Evolutionary conservation across 1,139 yeast genomes (phyloP).

Genomic region (Pichia sp.): DNA sequence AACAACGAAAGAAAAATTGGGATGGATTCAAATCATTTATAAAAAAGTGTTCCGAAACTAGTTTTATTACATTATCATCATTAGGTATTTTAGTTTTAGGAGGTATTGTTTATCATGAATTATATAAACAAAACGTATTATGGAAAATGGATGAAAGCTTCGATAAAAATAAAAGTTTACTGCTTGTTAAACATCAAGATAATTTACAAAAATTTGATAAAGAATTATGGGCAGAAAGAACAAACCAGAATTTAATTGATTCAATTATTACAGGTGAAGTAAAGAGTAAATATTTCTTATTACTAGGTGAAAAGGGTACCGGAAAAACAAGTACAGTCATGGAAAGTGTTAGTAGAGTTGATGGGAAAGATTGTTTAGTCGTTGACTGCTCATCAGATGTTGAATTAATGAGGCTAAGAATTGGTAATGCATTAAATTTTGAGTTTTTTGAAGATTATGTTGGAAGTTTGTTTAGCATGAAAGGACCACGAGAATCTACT

Average conservation of each 20-base stretch:
- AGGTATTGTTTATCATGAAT: constrained; percentile 61
- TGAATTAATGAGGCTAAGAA: constrained; percentile 68
- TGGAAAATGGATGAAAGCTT: constrained; percentile 64
- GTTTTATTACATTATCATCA: constrained; percentile 71
- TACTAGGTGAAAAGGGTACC: constrained; percentile 83
- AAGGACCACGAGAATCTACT: constrained; percentile 83
- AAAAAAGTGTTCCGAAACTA: constrained; percentile 60
- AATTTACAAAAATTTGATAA: constrained; percentile 33
- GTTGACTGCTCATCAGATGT: constrained; percentile 86
- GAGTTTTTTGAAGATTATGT: constrained; percentile 76
- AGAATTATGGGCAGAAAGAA: constrained; percentile 58
- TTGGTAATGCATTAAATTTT: constrained; percentile 71
- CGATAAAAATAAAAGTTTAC: constrained; percentile 46
- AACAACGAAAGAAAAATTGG: constrained; percentile 14
- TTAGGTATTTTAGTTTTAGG: constrained; percentile 64
- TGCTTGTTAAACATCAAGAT: constrained; percentile 39
- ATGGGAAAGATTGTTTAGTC: constrained; percentile 61
- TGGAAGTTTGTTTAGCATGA: constrained; percentile 72
- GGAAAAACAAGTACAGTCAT: constrained; percentile 72
- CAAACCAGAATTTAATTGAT: constrained; percentile 61
- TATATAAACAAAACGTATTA: constrained; percentile 55
- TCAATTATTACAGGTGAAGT: constrained; percentile 58
- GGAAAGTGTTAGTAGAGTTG: constrained; percentile 61
- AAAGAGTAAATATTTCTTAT: constrained; percentile 61
- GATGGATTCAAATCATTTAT: constrained; percentile 30